Percentiles rank a stretch among this genome's conserved stretches.
Evolutionary conservation across 2,329 filamentous ascomycete species (phyloP).

Genomic region (Shiraia bambusicola): DNA sequence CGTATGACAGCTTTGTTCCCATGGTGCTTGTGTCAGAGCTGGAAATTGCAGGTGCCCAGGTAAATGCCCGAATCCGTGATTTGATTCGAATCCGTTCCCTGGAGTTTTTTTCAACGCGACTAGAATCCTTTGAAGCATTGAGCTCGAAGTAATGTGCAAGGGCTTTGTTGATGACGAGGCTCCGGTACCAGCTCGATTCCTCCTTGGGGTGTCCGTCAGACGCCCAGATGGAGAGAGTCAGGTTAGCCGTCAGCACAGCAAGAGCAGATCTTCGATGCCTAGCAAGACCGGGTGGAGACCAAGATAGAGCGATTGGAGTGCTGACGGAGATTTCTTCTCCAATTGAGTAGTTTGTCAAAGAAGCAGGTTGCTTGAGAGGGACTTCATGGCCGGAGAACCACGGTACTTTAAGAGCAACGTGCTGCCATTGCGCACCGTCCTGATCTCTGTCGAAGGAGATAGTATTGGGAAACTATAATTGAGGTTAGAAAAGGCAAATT

Average conservation of each 20-base stretch:
- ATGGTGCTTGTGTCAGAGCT: slow-evolving; percentile 12
- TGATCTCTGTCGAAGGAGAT: slow-evolving; percentile 29
- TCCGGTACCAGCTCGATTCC: slow-evolving; percentile 54
- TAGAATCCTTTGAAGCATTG: slow-evolving; percentile 11
- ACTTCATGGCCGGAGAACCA: slow-evolving; percentile 55
- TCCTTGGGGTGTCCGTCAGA: slow-evolving; percentile 46
- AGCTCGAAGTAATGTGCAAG: slow-evolving; percentile 45
- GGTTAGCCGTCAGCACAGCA: slow-evolving; percentile 58
- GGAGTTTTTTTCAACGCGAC: slow-evolving; percentile 11
- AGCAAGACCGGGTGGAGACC: slow-evolving; percentile 60
- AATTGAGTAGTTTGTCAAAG: slow-evolving; percentile 54
- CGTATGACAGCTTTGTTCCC: slow-evolving; percentile 30
- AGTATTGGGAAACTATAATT: slow-evolving; percentile 37
- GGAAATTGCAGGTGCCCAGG: slow-evolving; percentile 42
- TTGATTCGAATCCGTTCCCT: slow-evolving; percentile 42
- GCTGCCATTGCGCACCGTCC: slow-evolving; percentile 40
- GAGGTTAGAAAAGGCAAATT: slow-evolving; percentile 10
- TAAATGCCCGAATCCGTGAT: slow-evolving; percentile 45
- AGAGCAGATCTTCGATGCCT: slow-evolving; percentile 57
- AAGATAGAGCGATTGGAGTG: slow-evolving; percentile 52
- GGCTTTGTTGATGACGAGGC: slow-evolving; percentile 55
- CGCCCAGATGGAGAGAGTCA: slow-evolving; percentile 60
- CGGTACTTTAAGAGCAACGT: slow-evolving; percentile 51
- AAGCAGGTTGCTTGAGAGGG: slow-evolving; percentile 48
- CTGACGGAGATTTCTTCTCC: slow-evolving; percentile 61